Percentiles rank a stretch among this genome's conserved stretches.
Conservation (phyloP, 805 yeast species). For the Cyberlindnera bimundalis region DNA sequence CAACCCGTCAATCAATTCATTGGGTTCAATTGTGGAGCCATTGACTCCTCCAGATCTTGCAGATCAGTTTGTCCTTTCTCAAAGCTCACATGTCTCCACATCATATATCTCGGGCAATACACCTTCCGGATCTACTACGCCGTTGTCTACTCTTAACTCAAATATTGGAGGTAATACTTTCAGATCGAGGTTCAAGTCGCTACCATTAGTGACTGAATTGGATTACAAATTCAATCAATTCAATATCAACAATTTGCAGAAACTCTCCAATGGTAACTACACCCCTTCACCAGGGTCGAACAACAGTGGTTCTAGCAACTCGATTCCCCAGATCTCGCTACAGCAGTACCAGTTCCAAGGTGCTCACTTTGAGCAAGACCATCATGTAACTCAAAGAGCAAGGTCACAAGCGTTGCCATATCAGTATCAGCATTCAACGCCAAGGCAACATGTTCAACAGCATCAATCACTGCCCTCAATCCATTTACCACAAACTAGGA, state of each 20-base stretch:
- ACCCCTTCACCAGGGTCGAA: constrained; percentile 8
- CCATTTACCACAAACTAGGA: constrained; percentile 4
- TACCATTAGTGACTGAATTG: constrained; percentile 35
- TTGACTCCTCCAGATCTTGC: constrained; percentile 45
- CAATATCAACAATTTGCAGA: constrained; percentile 24
- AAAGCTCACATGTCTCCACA: constrained; percentile 20
- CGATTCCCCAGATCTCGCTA: constrained; percentile 26
- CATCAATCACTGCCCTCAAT: constrained; percentile 10
- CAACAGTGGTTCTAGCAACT: constrained; percentile 7
- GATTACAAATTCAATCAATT: constrained; percentile 29
- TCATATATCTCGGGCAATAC: constrained; percentile 7
- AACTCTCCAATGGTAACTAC: constrained; percentile 16
- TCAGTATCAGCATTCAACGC: not conserved
- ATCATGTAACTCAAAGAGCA: not conserved
- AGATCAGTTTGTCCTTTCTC: constrained; percentile 19
- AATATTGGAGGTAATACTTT: constrained; percentile 26
- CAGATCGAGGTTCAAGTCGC: constrained; percentile 30
- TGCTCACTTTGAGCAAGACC: not conserved
- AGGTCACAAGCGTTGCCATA: constrained; percentile 1
- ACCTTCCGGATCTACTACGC: constrained; percentile 15
- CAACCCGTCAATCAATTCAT: constrained; percentile 33
- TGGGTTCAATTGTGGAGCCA: constrained; percentile 46
- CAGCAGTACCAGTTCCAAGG: constrained; percentile 13
- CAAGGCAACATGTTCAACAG: constrained; percentile 7
- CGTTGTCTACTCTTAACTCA: constrained; percentile 21